Evolutionary conservation across 495 filamentous ascomycete genomes (phyloP), one percentile per base, ranked within the genome.

Genomic region (Annulohypoxylon bovei): DNA sequence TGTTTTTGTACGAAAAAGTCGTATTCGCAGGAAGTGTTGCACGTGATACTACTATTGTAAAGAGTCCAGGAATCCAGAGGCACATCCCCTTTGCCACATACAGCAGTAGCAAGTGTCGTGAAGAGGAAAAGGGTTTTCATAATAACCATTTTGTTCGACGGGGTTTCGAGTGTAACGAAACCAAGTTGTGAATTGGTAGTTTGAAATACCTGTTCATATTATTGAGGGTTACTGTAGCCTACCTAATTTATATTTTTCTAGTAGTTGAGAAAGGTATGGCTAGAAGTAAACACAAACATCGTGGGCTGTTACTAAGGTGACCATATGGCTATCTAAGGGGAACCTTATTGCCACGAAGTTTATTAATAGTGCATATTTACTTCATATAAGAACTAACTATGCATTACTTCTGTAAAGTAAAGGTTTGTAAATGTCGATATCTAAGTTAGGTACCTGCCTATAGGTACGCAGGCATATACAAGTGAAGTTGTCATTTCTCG

Each of bases 31-130:
- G 6, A 28, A 4, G 23, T 22, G 46, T 53, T 46, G 27, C 63
- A 67, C 12, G 33, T 20, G 12, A 67, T 67, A 3, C 23, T 67
- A 33, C 54, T 67, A 27, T 67, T 67, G 46, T 42, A 67, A 0
- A 67, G 44, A 0, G 63, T 67, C 63, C 63, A 67, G 6, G 46
- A 16, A 32, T 52, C 55, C 2, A 59, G 2, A 4, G 54, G 32
- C 1, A 23, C 16, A 11, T 6, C 6, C 0, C 16, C 54, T 9
- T 50, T 27, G 16, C 54, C 25, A n/a, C 23, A 2, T 25, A 35
- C 30, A 18, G 22, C n/a, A 14, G 14, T n/a, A 32, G 32, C 40
- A n/a, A 50, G 32, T n/a, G 53, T 30, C 1, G 58, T 6, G 14
- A 65, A 14, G 1, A 32, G 50, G 32, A 58, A 50, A n/a, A 54